Evolutionary conservation across 2,329 filamentous ascomycete genomes (phyloP), one percentile per base, ranked within the genome.

Genomic region (Blastomyces silverae): DNA sequence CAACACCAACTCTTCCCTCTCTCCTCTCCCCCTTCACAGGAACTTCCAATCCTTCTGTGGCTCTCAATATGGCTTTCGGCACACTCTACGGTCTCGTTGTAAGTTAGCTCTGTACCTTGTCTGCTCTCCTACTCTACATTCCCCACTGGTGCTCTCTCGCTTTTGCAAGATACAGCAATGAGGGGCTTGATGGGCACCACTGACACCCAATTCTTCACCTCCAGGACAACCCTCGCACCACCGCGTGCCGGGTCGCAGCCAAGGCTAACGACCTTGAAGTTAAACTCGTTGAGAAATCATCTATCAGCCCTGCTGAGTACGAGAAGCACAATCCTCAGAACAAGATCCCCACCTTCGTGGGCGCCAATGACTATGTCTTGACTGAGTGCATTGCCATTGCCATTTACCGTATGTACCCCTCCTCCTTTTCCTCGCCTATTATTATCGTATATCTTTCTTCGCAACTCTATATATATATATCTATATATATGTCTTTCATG

Each of bases 231-330:
- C 84, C 90, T 81, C 92, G 93, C 84, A 90, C 89, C 80, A 90
- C 89, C 76, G 88, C 88, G 79, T 90, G 96, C 81, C 87, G 89
- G 79, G 92, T 91, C 74, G 91, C 97, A 77, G 94, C 94, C 74
- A 97, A 99, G 89, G 92, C 91, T 83, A 97, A 97, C 83, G 88
- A 89, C 79, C 86, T 99, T 77, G 92, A 97, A 71, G 80, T 99
- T 73, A 91, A 97, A 81, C 80, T 92, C 71, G 89, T 94, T 72
- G 81, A 89, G 74, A 89, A 87, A 69, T 83, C 85, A 69, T 79
- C 79, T 70, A 87, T 87, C 73, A 84, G 82, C 74, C 84, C 85
- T 70, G 79, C 83, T 70, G 92, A 96, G 77, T 96, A 96, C 84
- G 82, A 87, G 76, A 89, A 91, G 83, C 79, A 90, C 80, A 95